Percentiles rank a stretch among this genome's conserved stretches.
Conservation (phyloP, 2,329 filamentous ascomycete genomes). For the Monosporascus sp. region DNA sequence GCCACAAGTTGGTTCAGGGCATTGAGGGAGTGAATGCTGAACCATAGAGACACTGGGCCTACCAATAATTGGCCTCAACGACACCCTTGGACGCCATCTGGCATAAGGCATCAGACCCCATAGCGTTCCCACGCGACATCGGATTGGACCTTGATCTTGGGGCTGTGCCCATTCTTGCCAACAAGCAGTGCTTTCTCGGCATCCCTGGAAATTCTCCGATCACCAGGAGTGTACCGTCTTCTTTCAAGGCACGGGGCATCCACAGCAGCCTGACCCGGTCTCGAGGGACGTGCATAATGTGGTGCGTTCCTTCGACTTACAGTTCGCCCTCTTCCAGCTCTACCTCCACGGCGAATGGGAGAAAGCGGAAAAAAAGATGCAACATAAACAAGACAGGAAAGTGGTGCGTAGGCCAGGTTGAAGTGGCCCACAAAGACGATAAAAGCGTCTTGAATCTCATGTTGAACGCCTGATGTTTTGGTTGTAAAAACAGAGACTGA, state of each 20-base stretch:
- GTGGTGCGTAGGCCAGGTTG: constrained; percentile 55
- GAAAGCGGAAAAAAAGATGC: constrained; percentile 8
- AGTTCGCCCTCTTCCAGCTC: too few relatives aligned
- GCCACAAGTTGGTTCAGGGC: not conserved
- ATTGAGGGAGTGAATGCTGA: too few relatives aligned
- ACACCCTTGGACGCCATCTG: too few relatives aligned
- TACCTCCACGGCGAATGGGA: not conserved
- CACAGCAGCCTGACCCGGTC: too few relatives aligned
- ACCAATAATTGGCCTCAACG: too few relatives aligned
- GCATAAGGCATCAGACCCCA: too few relatives aligned
- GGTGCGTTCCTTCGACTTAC: not conserved
- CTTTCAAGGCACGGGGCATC: not conserved
- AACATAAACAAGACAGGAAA: constrained; percentile 17
- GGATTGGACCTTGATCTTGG: not conserved
- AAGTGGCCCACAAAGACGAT: constrained; percentile 57
- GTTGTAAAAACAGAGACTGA: constrained; percentile 80
- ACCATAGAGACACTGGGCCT: too few relatives aligned
- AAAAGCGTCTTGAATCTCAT: constrained; percentile 62
- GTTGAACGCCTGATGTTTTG: constrained; percentile 79
- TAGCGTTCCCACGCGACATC: not conserved
- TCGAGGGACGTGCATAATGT: too few relatives aligned
- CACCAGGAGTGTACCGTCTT: not conserved
- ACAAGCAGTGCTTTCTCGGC: not conserved
- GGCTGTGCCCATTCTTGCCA: not conserved
- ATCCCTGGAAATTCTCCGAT: not conserved